Conservation (phyloP, 129 eudicot species). For the Flaveria trinervia region DNA sequence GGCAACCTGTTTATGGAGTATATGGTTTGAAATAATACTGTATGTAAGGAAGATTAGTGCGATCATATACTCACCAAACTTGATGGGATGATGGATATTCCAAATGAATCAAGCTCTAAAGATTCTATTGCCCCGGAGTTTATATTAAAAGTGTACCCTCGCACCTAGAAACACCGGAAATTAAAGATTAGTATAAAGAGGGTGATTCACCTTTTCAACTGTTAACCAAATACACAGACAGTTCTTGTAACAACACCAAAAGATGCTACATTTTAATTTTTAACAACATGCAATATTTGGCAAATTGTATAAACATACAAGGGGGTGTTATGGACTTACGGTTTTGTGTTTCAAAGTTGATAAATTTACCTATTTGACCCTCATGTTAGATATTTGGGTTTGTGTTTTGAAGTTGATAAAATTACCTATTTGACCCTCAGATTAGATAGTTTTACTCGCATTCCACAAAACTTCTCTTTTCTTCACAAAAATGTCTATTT, state of each 20-base stretch:
- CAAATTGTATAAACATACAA: not conserved
- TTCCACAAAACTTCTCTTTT: not conserved
- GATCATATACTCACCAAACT: slow-evolving; percentile 61
- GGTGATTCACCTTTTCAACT: not conserved
- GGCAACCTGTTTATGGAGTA: not conserved
- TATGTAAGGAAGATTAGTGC: not conserved
- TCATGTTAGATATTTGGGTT: not conserved
- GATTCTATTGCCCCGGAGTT: slow-evolving; percentile 73
- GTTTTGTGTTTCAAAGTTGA: not conserved
- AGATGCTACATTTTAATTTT: not conserved
- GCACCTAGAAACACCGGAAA: slow-evolving; percentile 52
- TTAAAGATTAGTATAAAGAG: slow-evolving; percentile 8
- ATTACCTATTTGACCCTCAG: not conserved
- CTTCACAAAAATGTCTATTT: not conserved
- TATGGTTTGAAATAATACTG: not conserved
- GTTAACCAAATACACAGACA: not conserved
- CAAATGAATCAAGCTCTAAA: slow-evolving; percentile 88
- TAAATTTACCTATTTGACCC: not conserved
- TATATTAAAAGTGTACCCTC: slow-evolving; percentile 71
- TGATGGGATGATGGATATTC: slow-evolving; percentile 81
- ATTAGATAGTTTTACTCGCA: not conserved
- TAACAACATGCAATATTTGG: not conserved
- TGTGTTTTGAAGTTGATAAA: not conserved
- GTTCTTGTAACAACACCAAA: not conserved
- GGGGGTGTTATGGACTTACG: not conserved